Evolutionary conservation across 2,329 filamentous ascomycete genomes (phyloP).

Genomic region (Penicillium thymicola): DNA sequence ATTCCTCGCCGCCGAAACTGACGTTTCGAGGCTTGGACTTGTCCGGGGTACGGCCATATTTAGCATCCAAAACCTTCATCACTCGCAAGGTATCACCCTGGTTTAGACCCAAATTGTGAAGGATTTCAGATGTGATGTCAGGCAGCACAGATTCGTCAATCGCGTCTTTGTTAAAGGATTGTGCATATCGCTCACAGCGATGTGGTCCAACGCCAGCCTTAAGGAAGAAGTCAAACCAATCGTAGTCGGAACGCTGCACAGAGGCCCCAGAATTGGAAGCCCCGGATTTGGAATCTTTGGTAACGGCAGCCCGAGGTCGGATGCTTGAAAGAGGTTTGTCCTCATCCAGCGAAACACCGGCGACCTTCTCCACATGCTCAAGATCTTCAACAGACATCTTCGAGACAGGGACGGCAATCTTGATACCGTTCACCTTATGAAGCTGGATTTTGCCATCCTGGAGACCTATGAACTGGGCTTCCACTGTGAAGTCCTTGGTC

Average conservation of each 20-base stretch:
- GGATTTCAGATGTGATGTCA: conserved; percentile 77
- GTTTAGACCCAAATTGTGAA: conserved; percentile 86
- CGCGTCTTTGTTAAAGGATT: conserved; percentile 83
- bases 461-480: conserved; percentile 91
- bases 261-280: conserved; percentile 35
- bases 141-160: conserved; percentile 94
- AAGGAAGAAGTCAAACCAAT: conserved; percentile 99
- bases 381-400: conserved; percentile 97
- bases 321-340: conserved; percentile 91
- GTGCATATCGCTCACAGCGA: conserved; percentile 89
- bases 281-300: conserved; percentile 37
- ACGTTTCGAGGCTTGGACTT: conserved; percentile 56
- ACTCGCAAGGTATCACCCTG: conserved; percentile 96
- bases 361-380: conserved; percentile 85
- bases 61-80: conserved; percentile 81
- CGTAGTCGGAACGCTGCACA: conserved; percentile 62
- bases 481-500: conserved; percentile 93
- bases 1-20: conserved; percentile 52
- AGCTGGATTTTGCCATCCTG: conserved; percentile 96
- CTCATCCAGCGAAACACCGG: conserved; percentile 84
- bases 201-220: conserved; percentile 87
- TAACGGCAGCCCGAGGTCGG: conserved; percentile 35
- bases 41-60: conserved; percentile 62
- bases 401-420: conserved; percentile 89
- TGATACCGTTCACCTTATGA: conserved; percentile 96